Evolutionary conservation across 768 basidiomycete genomes (phyloP).

Genomic region (Serendipita sp.): DNA sequence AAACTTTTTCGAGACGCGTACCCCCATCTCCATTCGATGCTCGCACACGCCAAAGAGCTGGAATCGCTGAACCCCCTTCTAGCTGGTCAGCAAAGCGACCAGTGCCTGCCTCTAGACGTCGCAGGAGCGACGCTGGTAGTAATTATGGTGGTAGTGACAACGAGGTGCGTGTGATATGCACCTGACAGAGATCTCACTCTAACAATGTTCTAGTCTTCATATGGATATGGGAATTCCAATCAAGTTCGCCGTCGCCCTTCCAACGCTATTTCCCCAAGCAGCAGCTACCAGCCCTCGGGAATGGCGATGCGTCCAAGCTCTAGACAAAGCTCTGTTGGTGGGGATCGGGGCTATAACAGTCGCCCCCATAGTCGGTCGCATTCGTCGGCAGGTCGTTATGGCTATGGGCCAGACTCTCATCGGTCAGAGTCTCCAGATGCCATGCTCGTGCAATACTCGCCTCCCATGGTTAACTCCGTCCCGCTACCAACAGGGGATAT

Average conservation of each 20-base stretch:
- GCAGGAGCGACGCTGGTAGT: slow-evolving; percentile 54
- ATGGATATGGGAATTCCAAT: neutral
- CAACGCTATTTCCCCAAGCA: slow-evolving; percentile 28
- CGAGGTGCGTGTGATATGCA: slow-evolving; percentile 33
- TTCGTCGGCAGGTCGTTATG: slow-evolving; percentile 25
- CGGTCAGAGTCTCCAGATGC: slow-evolving; percentile 23
- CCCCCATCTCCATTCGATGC: slow-evolving; percentile 47
- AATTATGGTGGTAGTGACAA: slow-evolving; percentile 43
- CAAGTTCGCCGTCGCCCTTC: slow-evolving; percentile 26
- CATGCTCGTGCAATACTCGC: slow-evolving; percentile 22
- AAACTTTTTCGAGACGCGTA: neutral
- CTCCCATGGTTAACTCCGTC: slow-evolving; percentile 30
- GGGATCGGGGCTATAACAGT: slow-evolving; percentile 20
- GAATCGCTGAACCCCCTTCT: slow-evolving; percentile 53
- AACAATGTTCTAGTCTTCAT: slow-evolving; percentile 9
- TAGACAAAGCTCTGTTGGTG: slow-evolving; percentile 33
- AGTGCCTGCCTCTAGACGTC: slow-evolving; percentile 38
- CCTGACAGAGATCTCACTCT: neutral
- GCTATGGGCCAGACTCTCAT: slow-evolving; percentile 20
- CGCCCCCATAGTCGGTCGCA: slow-evolving; percentile 27
- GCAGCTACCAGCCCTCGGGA: slow-evolving; percentile 37
- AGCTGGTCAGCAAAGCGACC: slow-evolving; percentile 55
- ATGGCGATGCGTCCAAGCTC: slow-evolving; percentile 51
- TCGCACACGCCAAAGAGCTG: slow-evolving; percentile 50
- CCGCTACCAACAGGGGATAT: slow-evolving; percentile 39